Base-by-base conservation (phyloP, 257 asterid genomes). In the Solanum dulcamara region DNA sequence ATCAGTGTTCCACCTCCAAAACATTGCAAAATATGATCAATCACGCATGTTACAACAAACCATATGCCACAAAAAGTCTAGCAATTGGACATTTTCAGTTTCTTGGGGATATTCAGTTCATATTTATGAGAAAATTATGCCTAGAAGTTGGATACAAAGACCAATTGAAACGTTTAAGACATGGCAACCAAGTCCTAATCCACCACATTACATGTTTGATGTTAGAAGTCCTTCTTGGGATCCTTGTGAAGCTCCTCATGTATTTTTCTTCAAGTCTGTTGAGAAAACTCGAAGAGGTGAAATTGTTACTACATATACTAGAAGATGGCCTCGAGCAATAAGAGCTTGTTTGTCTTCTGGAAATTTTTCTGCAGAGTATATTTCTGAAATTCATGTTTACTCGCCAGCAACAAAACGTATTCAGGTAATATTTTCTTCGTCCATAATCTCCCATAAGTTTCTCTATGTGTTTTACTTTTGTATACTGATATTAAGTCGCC, bases 71-170 rank as follows among this genome's bases (percentile, higher is more conserved):
- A 86, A 91, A 38, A 83, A 88, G 18, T 74, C 71, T 13, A 89
- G 6, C 12, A 89, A 84, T 18, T 93, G 98, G 98, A 80, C 98
- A 0, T 88, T 94, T 35, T 94, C 98, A 24, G 85, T 90, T 10
- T 80, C 98, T 0, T 94, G 95, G 95, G 98, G 98, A 5, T 93
- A 93, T 28, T 93, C 98, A 0, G 92, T 89, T 0, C 89, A 90
- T 4, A 86, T 93, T 14, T 94, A 91, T 44, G 94, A 94, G 79
- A 90, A 46, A 6, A 83, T 90, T 6, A 42, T 91, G 82, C 92
- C 97, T 0, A 85, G 94, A 1, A 90, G 95, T 84, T 83, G 86
- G 67, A 44, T 93, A 30, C 89, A 89, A 40, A 84, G 37, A 20
- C 96, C 97, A 0, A 86, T 93, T 7, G 91, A 92, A 33, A 93